Evolutionary conservation across 257 asterid species (phyloP).

Genomic region (Asclepias syriaca): DNA sequence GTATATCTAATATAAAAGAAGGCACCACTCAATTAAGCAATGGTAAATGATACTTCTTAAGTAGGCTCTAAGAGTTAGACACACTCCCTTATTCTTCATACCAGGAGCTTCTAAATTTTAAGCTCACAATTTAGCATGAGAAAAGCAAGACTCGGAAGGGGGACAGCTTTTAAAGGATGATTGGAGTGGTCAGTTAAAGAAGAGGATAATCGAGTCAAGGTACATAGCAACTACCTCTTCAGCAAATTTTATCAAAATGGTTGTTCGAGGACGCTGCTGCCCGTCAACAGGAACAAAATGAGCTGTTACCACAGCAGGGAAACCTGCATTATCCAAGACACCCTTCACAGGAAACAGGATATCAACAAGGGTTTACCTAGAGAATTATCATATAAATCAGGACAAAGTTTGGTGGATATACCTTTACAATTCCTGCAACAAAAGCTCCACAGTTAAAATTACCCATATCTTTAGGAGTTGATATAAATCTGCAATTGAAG

Average conservation of each 20-base stretch:
- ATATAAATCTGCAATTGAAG: constrained; percentile 59
- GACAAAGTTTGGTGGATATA: constrained; percentile 17
- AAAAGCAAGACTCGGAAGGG: neutral
- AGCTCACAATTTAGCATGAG: constrained; percentile 4
- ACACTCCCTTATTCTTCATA: neutral
- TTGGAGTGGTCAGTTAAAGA: neutral
- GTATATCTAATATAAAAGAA: neutral
- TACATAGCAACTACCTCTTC: constrained; percentile 59
- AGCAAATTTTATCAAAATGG: constrained; percentile 92
- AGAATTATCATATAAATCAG: neutral
- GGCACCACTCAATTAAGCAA: neutral
- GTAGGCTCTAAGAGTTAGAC: neutral
- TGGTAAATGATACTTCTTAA: neutral
- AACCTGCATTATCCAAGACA: constrained; percentile 86
- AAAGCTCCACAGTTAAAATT: constrained; percentile 97
- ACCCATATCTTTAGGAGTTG: constrained; percentile 96
- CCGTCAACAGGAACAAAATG: constrained; percentile 98
- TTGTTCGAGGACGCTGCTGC: constrained; percentile 87
- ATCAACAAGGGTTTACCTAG: constrained; percentile 16
- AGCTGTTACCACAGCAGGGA: constrained; percentile 91
- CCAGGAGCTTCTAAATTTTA: neutral
- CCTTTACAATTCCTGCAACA: constrained; percentile 95
- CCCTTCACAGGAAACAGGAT: constrained; percentile 49
- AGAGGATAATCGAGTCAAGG: neutral
- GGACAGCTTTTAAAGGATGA: neutral